Percentiles rank a stretch among this genome's conserved stretches.
Conservation (phyloP, 768 basidiomycete genomes). For the Phaeolepiota aurea region DNA sequence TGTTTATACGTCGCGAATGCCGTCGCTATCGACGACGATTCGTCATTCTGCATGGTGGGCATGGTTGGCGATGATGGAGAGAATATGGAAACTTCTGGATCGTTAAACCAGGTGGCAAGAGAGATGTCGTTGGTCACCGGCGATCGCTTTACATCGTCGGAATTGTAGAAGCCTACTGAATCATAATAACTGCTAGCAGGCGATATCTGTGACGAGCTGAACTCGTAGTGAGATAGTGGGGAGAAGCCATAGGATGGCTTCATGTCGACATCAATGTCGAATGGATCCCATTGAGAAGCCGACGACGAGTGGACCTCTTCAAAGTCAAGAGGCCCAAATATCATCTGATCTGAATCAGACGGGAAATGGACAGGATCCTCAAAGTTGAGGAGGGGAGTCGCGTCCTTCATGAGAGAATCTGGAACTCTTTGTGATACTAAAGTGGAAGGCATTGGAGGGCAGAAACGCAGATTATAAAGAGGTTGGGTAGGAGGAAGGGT, state of each 20-base stretch:
- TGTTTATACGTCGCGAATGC: conserved; percentile 42
- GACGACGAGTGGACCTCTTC: conserved; percentile 28
- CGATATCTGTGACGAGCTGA: conserved; percentile 29
- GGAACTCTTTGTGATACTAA: background rate
- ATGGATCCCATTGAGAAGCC: conserved; percentile 29
- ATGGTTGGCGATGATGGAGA: conserved; percentile 54
- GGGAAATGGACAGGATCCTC: conserved; percentile 24
- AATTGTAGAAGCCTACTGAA: conserved; percentile 29
- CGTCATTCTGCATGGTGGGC: conserved; percentile 21
- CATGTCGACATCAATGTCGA: conserved; percentile 31
- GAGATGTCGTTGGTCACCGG: conserved; percentile 30
- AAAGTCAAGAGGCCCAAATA: conserved; percentile 53
- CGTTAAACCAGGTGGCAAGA: conserved; percentile 56
- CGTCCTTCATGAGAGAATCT: background rate
- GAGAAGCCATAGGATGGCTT: conserved; percentile 31
- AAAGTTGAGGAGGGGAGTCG: background rate
- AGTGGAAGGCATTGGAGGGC: background rate
- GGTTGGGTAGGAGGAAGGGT: conserved; percentile 13
- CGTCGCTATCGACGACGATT: conserved; percentile 31
- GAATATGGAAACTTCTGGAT: conserved; percentile 37
- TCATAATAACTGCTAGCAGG: conserved; percentile 28
- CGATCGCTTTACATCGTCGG: conserved; percentile 17
- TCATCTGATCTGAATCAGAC: conserved; percentile 41
- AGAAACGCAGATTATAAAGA: background rate
- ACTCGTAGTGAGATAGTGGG: conserved; percentile 21